Evolutionary conservation across 805 yeast species (phyloP).

Genomic region (Starmerella ratchasimensis): DNA sequence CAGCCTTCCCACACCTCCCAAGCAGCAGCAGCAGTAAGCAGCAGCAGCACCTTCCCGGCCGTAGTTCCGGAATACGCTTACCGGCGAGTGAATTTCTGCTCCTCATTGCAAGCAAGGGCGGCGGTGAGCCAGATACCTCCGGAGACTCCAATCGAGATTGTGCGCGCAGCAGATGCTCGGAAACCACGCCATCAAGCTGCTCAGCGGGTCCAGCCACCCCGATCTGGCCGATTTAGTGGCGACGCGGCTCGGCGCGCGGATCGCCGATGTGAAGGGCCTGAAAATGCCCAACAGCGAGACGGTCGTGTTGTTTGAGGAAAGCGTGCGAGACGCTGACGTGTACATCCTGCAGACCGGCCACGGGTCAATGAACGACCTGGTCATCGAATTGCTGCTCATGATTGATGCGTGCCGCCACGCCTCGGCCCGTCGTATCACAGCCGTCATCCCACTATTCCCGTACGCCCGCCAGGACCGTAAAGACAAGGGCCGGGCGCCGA

Average conservation of each 20-base stretch:
- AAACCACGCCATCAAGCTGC: slow-evolving; percentile 33
- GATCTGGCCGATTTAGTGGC: slow-evolving; percentile 65
- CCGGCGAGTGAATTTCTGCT: too few relatives aligned
- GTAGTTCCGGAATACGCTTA: too few relatives aligned
- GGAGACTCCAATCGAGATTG: too few relatives aligned
- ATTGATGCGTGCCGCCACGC: slow-evolving; percentile 94
- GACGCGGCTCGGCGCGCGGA: slow-evolving; percentile 45
- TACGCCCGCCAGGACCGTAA: slow-evolving; percentile 96
- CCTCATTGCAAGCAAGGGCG: too few relatives aligned
- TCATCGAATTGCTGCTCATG: slow-evolving; percentile 79
- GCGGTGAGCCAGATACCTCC: too few relatives aligned
- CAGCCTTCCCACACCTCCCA: too few relatives aligned
- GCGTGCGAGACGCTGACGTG: slow-evolving; percentile 83
- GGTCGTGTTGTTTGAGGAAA: slow-evolving; percentile 74
- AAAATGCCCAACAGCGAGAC: slow-evolving; percentile 83
- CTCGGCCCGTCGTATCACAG: slow-evolving; percentile 85
- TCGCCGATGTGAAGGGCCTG: slow-evolving; percentile 66
- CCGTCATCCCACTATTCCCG: slow-evolving; percentile 89
- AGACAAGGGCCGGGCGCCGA: slow-evolving; percentile 91
- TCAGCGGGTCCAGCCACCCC: slow-evolving; percentile 74
- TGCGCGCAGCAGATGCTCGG: slow-evolving; percentile 14
- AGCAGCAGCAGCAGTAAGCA: too few relatives aligned
- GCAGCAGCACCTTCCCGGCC: too few relatives aligned
- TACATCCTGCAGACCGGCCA: slow-evolving; percentile 75
- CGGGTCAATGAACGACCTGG: slow-evolving; percentile 71